A percentile compares a stretch with the other conserved stretches of the same genome.
Conservation (phyloP, 2,329 filamentous ascomycete species). For the Periconia sp. region DNA sequence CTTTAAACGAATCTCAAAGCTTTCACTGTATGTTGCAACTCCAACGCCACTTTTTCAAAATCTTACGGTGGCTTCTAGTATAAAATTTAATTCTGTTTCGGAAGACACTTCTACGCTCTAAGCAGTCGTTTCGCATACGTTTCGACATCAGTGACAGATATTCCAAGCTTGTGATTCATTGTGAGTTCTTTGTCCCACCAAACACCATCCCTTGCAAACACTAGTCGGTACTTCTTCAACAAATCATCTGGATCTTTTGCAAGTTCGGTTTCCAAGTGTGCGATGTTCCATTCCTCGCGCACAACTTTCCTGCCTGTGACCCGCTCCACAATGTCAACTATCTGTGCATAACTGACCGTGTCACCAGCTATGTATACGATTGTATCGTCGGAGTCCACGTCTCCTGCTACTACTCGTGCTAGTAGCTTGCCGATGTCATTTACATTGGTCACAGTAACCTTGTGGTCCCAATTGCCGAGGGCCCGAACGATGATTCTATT, state of each 20-base stretch:
- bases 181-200: constrained; percentile 63
- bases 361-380: constrained; percentile 68
- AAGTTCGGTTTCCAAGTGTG: constrained; percentile 55
- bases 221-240: constrained; percentile 65
- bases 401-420: constrained; percentile 58
- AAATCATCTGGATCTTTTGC: constrained; percentile 53
- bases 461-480: constrained; percentile 66
- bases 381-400: constrained; percentile 37
- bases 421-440: constrained; percentile 68
- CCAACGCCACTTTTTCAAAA: no score
- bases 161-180: constrained; percentile 58
- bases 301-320: constrained; percentile 51
- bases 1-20: no score
- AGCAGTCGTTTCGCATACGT: constrained; percentile 40
- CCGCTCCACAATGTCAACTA: constrained; percentile 61
- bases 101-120: constrained; percentile 10
- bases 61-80: constrained; percentile 2
- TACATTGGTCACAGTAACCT: constrained; percentile 67
- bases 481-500: constrained; percentile 53
- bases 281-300: constrained; percentile 58
- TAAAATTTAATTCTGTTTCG: neutral
- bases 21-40: no score
- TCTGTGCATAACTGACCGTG: constrained; percentile 62
- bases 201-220: constrained; percentile 67
- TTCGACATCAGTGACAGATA: constrained; percentile 53